phyloP scores from a whole-genome alignment of 768 basidiomycete genomes.

The Gyrodon lividus region DNA sequence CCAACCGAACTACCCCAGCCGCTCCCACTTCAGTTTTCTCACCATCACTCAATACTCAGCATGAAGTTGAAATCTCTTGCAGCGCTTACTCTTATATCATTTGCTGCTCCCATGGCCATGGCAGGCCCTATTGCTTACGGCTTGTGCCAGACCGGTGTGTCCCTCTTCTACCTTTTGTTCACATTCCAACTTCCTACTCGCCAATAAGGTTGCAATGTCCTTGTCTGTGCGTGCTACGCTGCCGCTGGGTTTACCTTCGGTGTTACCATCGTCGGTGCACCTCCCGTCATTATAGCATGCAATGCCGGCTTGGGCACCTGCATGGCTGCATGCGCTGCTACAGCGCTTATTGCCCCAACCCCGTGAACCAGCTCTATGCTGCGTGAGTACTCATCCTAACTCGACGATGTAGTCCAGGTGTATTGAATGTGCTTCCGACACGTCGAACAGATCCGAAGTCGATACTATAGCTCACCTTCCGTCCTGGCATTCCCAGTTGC shows the following conservation, averaged over 20 bases:
- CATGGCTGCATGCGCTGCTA: constrained; percentile 24
- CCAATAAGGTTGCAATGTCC: constrained; percentile 22
- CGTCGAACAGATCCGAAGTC: no score
- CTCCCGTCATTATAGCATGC: constrained; percentile 22
- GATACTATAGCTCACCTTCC: no score
- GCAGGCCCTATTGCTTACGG: constrained; percentile 25
- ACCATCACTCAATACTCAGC: background rate
- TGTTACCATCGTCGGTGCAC: constrained; percentile 15
- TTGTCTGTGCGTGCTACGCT: constrained; percentile 21
- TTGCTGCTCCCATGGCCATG: constrained; percentile 5
- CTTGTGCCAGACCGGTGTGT: constrained; percentile 23
- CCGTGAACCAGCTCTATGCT: constrained; percentile 12
- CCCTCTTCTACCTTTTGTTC: fast-evolving
- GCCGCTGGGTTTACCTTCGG: constrained; percentile 27
- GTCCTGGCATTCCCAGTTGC: no score
- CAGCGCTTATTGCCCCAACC: constrained; percentile 20
- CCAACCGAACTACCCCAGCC: no score
- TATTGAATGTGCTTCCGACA: no score
- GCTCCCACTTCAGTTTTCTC: background rate
- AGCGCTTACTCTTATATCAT: constrained; percentile 17
- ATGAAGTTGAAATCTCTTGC: constrained; percentile 28
- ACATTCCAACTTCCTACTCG: background rate
- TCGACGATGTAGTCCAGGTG: no score
- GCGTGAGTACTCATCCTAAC: no score
- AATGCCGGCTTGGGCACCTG: constrained; percentile 23